Evolutionary conservation across 2,329 filamentous ascomycete species (phyloP).

Genomic region (Cryphonectria parasitica): DNA sequence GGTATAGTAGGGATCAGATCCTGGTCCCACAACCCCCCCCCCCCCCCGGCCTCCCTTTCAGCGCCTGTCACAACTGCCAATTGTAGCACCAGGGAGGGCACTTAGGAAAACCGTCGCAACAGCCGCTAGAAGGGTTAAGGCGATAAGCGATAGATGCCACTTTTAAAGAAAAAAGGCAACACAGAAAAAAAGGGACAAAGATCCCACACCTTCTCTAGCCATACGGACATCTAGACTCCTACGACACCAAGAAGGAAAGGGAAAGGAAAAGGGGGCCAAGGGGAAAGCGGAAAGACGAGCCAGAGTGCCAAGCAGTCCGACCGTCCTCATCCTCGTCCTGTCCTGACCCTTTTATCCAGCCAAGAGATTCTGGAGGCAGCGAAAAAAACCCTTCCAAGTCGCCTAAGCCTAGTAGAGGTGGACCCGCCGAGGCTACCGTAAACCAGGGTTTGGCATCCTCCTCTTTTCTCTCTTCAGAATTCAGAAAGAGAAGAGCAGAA

Average conservation of each 20-base stretch:
- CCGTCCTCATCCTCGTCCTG: background rate
- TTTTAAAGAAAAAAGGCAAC: too few species aligned
- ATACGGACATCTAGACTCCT: background rate
- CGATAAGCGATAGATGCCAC: too few species aligned
- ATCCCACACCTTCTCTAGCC: background rate
- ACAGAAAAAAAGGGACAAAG: too few species aligned
- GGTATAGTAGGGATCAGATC: too few species aligned
- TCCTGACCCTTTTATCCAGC: background rate
- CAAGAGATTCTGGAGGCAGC: background rate
- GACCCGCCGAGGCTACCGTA: background rate
- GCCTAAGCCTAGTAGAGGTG: background rate
- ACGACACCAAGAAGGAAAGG: background rate
- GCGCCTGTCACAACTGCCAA: background rate
- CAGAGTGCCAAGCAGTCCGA: slow-evolving; percentile 1
- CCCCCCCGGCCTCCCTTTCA: background rate
- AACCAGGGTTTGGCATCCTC: background rate
- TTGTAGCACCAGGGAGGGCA: background rate
- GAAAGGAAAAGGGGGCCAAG: too few species aligned
- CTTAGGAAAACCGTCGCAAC: background rate
- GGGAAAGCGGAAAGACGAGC: background rate
- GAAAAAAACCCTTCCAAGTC: background rate
- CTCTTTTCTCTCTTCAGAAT: background rate
- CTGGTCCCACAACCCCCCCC: too few species aligned
- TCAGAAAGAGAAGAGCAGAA: background rate
- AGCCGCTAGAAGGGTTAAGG: background rate